Evolutionary conservation across 2,329 filamentous ascomycete genomes (phyloP), one percentile per base, ranked within the genome.

Genomic region (Claviceps monticola): DNA sequence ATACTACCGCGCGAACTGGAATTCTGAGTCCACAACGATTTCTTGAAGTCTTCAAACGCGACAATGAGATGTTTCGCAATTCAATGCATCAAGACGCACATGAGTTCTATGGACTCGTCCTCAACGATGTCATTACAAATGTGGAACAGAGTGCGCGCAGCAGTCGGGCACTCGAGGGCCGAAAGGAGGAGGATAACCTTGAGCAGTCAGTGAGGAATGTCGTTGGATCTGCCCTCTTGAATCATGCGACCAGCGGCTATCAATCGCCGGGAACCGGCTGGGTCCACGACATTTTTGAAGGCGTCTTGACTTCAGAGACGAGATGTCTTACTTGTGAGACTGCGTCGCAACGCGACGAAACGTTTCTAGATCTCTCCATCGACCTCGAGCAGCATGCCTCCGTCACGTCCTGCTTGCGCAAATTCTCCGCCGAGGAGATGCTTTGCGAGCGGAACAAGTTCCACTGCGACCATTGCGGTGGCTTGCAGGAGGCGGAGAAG

Each of bases 51-150:
- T 82, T 98, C 62, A 88, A 90, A 63, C 81, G 86, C 56, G 88
- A 97, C 60, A 95, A 98, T 64, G 93, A 98, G 66, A 90, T 95
- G 84, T 98, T 98, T 62, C 83, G 89, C 53, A 91, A 89, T 41
- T 87, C 90, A 4, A 95, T 96, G 87, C 93, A 98, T 66, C 93
- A 98, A 65, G 93, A 98, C 65, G 93, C 93, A 1, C 93, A 98
- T 66, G 93, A 98, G 64, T 98, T 98, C 59, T 80, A 97, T 60
- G 95, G 95, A 54, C 73, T 97, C 36, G 76, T 98, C 2, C 74
- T 98, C n/a, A 98, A 98, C 66, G 86, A 95, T 64, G 87, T 98
- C 37, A 91, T 98, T 50, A 80, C 89, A 47, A 95, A 91, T 61
- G 89, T 98, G 26, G 93, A 98, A 68, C 78, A 82, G n/a, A 88